These are phyloP conservation scores for Volvox reticuliferus DNA, from an alignment of 139 green algal species.

Conservation along the genomic window DNA sequence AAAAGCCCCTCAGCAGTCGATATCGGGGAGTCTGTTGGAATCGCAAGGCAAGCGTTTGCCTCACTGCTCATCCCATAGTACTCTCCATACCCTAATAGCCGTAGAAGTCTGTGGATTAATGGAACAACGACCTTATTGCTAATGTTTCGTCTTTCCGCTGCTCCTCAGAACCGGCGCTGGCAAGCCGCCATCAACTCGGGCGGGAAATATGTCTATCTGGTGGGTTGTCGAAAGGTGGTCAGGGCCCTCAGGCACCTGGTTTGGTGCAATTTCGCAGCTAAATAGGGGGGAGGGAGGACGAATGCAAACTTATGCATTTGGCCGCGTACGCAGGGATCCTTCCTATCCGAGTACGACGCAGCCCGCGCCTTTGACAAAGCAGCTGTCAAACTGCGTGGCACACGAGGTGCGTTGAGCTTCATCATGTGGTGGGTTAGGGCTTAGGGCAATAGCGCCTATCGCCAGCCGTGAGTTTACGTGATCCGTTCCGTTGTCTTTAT, in stretches of 20 bases:
- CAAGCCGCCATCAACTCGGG: conserved; percentile 71
- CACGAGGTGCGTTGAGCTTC: neutral
- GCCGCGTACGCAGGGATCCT: conserved; percentile 51
- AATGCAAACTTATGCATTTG: neutral
- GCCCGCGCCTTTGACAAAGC: conserved; percentile 65
- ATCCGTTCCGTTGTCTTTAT: too few relatives aligned
- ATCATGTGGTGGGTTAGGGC: too few relatives aligned
- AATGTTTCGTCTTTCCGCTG: neutral
- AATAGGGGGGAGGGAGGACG: neutral
- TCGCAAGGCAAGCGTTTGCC: conserved; percentile 52
- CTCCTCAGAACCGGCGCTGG: conserved; percentile 50
- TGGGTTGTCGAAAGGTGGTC: neutral
- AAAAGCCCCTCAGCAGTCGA: conserved; percentile 40
- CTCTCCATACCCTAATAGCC: too few relatives aligned
- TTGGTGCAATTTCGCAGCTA: too few relatives aligned
- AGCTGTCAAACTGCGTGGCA: conserved; percentile 59
- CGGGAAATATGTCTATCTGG: conserved; percentile 70
- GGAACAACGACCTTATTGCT: too few relatives aligned
- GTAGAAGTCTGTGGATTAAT: too few relatives aligned
- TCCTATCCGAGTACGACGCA: conserved; percentile 63
- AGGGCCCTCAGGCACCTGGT: too few relatives aligned
- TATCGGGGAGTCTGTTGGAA: conserved; percentile 68
- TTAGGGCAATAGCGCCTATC: too few relatives aligned
- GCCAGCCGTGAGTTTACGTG: too few relatives aligned
- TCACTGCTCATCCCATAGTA: too few relatives aligned